Conservation (phyloP, 2,329 filamentous ascomycete species). For the Clarireedia homoeocarpa region DNA sequence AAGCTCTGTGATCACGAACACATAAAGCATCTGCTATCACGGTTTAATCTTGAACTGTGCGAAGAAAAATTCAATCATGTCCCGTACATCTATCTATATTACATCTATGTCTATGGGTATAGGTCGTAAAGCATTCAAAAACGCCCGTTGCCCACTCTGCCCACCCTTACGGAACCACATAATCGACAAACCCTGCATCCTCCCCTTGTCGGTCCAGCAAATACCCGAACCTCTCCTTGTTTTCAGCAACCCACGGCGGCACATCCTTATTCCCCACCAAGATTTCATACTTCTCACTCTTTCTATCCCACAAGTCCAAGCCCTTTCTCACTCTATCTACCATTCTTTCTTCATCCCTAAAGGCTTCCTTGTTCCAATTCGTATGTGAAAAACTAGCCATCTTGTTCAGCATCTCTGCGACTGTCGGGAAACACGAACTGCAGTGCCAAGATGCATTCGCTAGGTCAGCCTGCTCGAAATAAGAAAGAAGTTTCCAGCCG, state of each 20-base stretch:
- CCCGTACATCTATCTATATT: too few species aligned
- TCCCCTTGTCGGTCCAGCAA: conserved; percentile 17
- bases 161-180: conserved; percentile 19
- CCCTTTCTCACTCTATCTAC: conserved; percentile 35
- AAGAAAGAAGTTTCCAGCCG: conserved; percentile 8
- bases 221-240: conserved; percentile 17
- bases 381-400: conserved; percentile 36
- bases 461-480: conserved; percentile 28
- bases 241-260: conserved; percentile 31
- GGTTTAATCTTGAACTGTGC: too few species aligned
- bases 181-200: conserved; percentile 19
- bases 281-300: conserved; percentile 28
- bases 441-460: conserved; percentile 39
- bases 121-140: too few species aligned
- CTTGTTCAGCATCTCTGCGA: conserved; percentile 35
- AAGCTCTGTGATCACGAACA: too few species aligned
- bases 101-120: too few species aligned
- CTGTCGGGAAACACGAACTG: conserved; percentile 35
- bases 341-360: conserved; percentile 33
- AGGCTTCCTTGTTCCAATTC: conserved; percentile 32
- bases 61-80: too few species aligned
- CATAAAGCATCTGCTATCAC: too few species aligned
- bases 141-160: background rate
- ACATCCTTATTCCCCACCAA: conserved; percentile 35
- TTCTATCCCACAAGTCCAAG: conserved; percentile 34